Evolutionary conservation across 2,329 filamentous ascomycete genomes (phyloP).

Genomic region (Tolypocladium cylindrosporum): DNA sequence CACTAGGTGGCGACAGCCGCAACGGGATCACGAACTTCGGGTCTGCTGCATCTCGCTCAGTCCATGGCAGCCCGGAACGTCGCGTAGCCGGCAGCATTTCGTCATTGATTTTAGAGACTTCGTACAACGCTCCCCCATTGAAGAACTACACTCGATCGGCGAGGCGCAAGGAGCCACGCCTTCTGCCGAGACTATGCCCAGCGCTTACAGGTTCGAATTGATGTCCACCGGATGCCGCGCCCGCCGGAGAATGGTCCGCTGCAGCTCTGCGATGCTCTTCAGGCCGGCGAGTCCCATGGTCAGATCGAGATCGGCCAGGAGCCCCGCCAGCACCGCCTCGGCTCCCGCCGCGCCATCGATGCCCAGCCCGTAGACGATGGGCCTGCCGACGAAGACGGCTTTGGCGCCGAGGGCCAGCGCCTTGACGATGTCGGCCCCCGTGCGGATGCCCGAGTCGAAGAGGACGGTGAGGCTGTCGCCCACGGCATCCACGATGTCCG

Average conservation of each 20-base stretch:
- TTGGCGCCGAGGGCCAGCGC: constrained; percentile 29
- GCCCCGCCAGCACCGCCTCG: constrained; percentile 36
- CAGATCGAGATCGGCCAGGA: constrained; percentile 34
- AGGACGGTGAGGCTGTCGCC: constrained; percentile 48
- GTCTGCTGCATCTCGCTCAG: neutral
- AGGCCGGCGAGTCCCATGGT: constrained; percentile 46
- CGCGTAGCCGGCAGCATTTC: neutral
- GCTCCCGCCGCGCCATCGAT: constrained; percentile 37
- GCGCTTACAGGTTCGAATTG: constrained; percentile 17
- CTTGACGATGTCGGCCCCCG: constrained; percentile 29
- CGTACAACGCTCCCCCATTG: neutral
- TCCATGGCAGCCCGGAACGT: neutral
- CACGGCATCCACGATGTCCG: constrained; percentile 40
- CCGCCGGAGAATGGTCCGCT: constrained; percentile 20
- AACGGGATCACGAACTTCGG: neutral
- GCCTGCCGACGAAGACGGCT: constrained; percentile 32
- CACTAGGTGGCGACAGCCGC: neutral
- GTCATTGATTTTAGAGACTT: neutral
- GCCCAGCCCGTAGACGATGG: constrained; percentile 25
- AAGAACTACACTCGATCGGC: neutral
- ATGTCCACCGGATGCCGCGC: constrained; percentile 22
- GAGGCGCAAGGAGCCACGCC: neutral
- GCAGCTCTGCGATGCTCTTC: constrained; percentile 26
- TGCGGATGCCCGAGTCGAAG: constrained; percentile 31
- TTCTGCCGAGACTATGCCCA: neutral